A percentile compares a stretch with the other conserved stretches of the same genome.
Conservation (phyloP, 805 yeast genomes). For the Metschnikowia borealis region DNA sequence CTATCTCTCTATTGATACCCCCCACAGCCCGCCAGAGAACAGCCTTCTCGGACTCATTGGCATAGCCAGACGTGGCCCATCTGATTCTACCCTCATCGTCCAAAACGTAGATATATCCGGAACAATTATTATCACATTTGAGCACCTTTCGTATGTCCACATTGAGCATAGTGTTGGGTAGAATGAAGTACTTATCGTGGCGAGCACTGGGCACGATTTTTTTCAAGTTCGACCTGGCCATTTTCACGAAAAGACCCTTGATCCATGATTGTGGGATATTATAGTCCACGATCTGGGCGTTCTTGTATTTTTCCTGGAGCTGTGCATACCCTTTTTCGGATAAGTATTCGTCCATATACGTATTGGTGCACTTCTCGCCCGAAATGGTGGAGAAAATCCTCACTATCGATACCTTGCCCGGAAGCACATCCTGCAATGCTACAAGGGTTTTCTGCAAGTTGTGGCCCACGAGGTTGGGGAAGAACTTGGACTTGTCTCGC, state of each 20-base stretch:
- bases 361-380: constrained; percentile 63
- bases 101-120: constrained; percentile 79
- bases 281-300: constrained; percentile 70
- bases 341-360: constrained; percentile 52
- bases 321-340: constrained; percentile 36
- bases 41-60: constrained; percentile 60
- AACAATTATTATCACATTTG: constrained; percentile 65
- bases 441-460: constrained; percentile 39
- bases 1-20: constrained; percentile 51
- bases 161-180: constrained; percentile 57
- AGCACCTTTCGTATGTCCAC: constrained; percentile 55
- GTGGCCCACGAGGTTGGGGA: constrained; percentile 72
- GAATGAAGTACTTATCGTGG: constrained; percentile 57
- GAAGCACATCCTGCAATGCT: constrained; percentile 37
- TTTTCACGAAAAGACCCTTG: constrained; percentile 56
- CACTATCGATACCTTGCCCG: constrained; percentile 56
- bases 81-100: constrained; percentile 73
- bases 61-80: constrained; percentile 89
- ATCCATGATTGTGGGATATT: constrained; percentile 70
- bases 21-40: constrained; percentile 63
- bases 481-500: constrained; percentile 65
- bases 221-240: constrained; percentile 42
- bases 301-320: constrained; percentile 42
- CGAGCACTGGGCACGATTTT: constrained; percentile 45
- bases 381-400: constrained; percentile 63